Base-by-base conservation (phyloP, 768 basidiomycete species). In the Lactifluus pinguis region DNA sequence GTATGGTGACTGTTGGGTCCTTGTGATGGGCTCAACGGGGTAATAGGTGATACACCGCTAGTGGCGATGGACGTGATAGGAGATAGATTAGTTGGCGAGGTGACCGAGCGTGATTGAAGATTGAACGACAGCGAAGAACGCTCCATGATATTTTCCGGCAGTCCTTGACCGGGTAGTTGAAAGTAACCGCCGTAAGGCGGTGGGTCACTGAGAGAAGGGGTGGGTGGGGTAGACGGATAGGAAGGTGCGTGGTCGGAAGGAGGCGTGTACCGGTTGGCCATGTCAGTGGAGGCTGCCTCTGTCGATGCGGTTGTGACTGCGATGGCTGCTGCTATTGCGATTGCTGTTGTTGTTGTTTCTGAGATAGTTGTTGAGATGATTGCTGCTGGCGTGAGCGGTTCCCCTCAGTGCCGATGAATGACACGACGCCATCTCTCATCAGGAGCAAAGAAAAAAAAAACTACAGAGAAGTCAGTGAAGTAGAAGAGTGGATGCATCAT, bases 61-160 rank as follows among this genome's bases (percentile, higher is more conserved):
- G 68, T 70, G 59, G 70, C 72, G 64, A 60, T 76, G 64, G 65
- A 75, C 62, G 73, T 69, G 47, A 67, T 67, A 30, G 77, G 72
- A 53, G 85, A 86, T 55, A 84, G 76, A 62, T 81, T 81, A 7
- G 83, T 77, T 9, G 86, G 85, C 21, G 85, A 86, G 45, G 84
- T 72, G 57, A 89, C 86, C 53, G 81, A 76, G 55, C 89, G 79
- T 1, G 80, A 77, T 29, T 82, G 83, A 59, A 90, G 76, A 69
- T 88, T 89, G 69, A 89, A 80, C 34, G 84, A 81, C 48, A 89
- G 76, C 1, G 76, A 69, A 41, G 78, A 72, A 53, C 68, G 65
- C 57, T 71, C 71, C 45, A 63, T 57, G 55, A 67, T 59, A 45
- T 70, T 42, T 68, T 69, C 42, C 63, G 65, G 62, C 47, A 66